Percentiles rank a stretch among this genome's conserved stretches.
Conservation (phyloP, 495 filamentous ascomycete genomes). For the Hypoxylon intermedium region DNA sequence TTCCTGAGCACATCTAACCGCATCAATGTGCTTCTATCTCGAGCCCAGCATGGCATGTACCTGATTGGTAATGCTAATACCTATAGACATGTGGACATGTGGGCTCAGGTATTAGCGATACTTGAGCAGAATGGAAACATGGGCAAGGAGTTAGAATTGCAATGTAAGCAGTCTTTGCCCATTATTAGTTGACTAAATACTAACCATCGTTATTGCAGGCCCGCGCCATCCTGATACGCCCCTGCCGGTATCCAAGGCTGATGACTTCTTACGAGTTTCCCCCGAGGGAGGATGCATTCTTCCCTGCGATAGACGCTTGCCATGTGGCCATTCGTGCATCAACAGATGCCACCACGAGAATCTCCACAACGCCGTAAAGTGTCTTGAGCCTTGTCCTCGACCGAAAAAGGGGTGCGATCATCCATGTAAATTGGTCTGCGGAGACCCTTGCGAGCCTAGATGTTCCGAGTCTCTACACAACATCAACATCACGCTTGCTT, state of each 20-base stretch:
- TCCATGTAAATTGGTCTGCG: slow-evolving; percentile 66
- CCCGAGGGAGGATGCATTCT: slow-evolving; percentile 77
- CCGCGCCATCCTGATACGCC: slow-evolving; percentile 68
- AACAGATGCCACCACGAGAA: slow-evolving; percentile 73
- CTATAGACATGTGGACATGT: slow-evolving; percentile 67
- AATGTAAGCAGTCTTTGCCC: slow-evolving; percentile 54
- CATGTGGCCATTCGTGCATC: slow-evolving; percentile 74
- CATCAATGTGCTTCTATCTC: slow-evolving; percentile 79
- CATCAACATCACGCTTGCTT: slow-evolving; percentile 57
- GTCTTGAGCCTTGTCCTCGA: slow-evolving; percentile 67
- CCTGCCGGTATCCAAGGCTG: slow-evolving; percentile 63
- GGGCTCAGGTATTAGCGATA: slow-evolving; percentile 67
- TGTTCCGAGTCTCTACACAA: slow-evolving; percentile 47
- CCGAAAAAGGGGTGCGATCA: slow-evolving; percentile 65
- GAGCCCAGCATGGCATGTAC: slow-evolving; percentile 84
- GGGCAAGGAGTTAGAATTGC: slow-evolving; percentile 62
- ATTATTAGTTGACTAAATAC: background rate
- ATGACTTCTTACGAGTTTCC: slow-evolving; percentile 65
- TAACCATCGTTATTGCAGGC: slow-evolving; percentile 11
- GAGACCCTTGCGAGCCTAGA: slow-evolving; percentile 50
- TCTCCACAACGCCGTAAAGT: slow-evolving; percentile 69
- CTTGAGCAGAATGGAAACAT: slow-evolving; percentile 58
- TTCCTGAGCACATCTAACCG: slow-evolving; percentile 79
- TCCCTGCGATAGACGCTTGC: slow-evolving; percentile 65
- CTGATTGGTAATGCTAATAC: slow-evolving; percentile 76